Conservation (phyloP, 306 rosid genomes). For the Sicyos baderoa region DNA sequence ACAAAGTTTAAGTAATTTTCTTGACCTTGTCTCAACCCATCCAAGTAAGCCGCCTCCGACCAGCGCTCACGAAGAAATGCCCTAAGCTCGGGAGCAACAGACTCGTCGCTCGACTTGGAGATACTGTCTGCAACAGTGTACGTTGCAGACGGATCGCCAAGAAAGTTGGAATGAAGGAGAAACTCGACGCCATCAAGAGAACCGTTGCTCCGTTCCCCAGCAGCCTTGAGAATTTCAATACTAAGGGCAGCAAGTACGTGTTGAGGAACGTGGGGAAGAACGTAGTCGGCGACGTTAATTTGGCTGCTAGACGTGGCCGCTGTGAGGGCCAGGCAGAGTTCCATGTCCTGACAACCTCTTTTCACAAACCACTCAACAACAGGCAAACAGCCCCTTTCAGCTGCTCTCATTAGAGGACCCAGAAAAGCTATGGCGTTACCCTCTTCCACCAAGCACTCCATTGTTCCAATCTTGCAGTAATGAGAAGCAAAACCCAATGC, state of each 20-base stretch:
- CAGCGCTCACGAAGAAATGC: conserved; percentile 64
- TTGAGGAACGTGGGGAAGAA: conserved; percentile 79
- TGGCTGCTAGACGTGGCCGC: conserved; percentile 92
- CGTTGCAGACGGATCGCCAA: conserved; percentile 72
- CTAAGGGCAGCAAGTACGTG: conserved; percentile 69
- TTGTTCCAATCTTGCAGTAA: conserved; percentile 75
- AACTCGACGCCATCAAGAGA: conserved; percentile 79
- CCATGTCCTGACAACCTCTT: conserved; percentile 84
- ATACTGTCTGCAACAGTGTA: conserved; percentile 77
- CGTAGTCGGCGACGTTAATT: conserved; percentile 57
- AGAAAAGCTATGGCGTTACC: conserved; percentile 79
- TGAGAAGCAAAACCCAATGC: conserved; percentile 92
- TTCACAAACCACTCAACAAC: conserved; percentile 87
- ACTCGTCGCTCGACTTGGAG: conserved; percentile 58
- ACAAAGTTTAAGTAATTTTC: conserved; percentile 57
- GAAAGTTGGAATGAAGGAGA: conserved; percentile 74
- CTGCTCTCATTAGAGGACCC: conserved; percentile 92
- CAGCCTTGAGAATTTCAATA: conserved; percentile 78
- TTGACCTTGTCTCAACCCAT: conserved; percentile 53
- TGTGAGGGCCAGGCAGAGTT: conserved; percentile 86
- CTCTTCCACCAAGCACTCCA: conserved; percentile 90
- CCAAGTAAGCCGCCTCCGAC: conserved; percentile 63
- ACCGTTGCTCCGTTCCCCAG: conserved; percentile 75
- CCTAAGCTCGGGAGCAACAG: conserved; percentile 62
- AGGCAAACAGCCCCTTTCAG: conserved; percentile 78